Evolutionary conservation across 2,329 filamentous ascomycete species (phyloP).

Genomic region (Biscogniauxia marginata): DNA sequence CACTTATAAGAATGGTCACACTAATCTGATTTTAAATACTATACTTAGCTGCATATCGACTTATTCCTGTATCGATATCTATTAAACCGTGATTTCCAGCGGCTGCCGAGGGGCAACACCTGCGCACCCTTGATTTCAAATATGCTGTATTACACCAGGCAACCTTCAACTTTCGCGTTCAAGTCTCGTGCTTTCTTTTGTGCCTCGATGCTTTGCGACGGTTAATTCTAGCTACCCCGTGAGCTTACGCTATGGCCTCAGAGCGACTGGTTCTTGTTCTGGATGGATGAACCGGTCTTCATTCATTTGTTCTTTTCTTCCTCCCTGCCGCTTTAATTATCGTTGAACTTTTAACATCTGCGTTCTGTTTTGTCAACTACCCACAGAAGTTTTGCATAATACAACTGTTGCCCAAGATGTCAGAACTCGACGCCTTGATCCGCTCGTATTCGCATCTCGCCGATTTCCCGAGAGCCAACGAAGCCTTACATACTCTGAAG

Average conservation of each 20-base stretch:
- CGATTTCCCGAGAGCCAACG: slow-evolving; percentile 45
- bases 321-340: neutral
- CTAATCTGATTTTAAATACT: too few species aligned
- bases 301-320: neutral
- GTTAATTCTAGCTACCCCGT: neutral
- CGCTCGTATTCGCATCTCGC: slow-evolving; percentile 49
- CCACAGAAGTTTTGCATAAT: neutral
- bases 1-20: too few species aligned
- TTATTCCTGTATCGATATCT: too few species aligned
- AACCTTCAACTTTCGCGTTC: too few species aligned
- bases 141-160: too few species aligned
- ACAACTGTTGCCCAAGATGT: slow-evolving; percentile 31
- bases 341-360: neutral
- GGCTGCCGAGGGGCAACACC: too few species aligned
- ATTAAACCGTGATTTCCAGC: too few species aligned
- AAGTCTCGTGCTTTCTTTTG: too few species aligned
- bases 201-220: neutral
- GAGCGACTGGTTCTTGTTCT: neutral
- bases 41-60: too few species aligned
- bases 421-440: slow-evolving; percentile 46
- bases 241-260: neutral
- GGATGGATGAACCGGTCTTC: neutral
- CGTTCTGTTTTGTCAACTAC: too few species aligned
- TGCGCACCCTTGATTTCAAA: too few species aligned
- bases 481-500: slow-evolving; percentile 62